Percentiles rank a stretch among this genome's conserved stretches.
Evolutionary conservation across 148 eudicot species (phyloP).

Genomic region (Agrostemma githago): DNA sequence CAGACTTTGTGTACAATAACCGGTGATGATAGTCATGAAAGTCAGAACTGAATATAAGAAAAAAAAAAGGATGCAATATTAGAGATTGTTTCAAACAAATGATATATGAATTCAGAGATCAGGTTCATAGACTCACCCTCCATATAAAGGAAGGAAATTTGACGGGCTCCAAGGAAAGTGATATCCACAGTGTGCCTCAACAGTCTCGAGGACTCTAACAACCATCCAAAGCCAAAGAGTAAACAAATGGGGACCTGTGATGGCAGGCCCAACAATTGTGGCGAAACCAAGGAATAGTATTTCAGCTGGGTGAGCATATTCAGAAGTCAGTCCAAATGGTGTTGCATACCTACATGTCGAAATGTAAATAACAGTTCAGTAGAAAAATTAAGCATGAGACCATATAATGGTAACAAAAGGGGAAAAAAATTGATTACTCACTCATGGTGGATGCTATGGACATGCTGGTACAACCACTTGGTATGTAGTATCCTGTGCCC

Average conservation of each 20-base stretch:
- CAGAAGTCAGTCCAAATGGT: slow-evolving; percentile 96
- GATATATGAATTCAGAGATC: background rate
- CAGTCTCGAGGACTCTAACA: slow-evolving; percentile 89
- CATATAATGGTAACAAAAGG: background rate
- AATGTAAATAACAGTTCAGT: background rate
- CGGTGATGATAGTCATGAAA: slow-evolving; percentile 98
- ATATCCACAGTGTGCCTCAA: slow-evolving; percentile 92
- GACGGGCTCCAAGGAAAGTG: slow-evolving; percentile 96
- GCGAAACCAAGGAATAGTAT: slow-evolving; percentile 97
- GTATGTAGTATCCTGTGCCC: slow-evolving; percentile 91
- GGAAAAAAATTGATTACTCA: slow-evolving; percentile 8
- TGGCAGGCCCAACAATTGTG: slow-evolving; percentile 81
- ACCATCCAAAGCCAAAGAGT: slow-evolving; percentile 98
- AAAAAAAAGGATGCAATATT: slow-evolving; percentile 9
- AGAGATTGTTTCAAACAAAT: background rate
- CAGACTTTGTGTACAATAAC: slow-evolving; percentile 81
- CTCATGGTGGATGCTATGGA: slow-evolving; percentile 95
- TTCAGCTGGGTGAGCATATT: slow-evolving; percentile 96
- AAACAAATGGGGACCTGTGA: slow-evolving; percentile 87
- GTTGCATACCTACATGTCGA: slow-evolving; percentile 65
- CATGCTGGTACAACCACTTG: slow-evolving; percentile 94
- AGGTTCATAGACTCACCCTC: slow-evolving; percentile 52
- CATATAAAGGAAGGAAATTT: slow-evolving; percentile 80
- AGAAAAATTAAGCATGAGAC: background rate
- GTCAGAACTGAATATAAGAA: slow-evolving; percentile 59